Percentiles rank a stretch among this genome's conserved stretches.
These are phyloP conservation scores for Eustoma russellianum DNA, from an alignment of 257 asterid species.

Conservation along the genomic window DNA sequence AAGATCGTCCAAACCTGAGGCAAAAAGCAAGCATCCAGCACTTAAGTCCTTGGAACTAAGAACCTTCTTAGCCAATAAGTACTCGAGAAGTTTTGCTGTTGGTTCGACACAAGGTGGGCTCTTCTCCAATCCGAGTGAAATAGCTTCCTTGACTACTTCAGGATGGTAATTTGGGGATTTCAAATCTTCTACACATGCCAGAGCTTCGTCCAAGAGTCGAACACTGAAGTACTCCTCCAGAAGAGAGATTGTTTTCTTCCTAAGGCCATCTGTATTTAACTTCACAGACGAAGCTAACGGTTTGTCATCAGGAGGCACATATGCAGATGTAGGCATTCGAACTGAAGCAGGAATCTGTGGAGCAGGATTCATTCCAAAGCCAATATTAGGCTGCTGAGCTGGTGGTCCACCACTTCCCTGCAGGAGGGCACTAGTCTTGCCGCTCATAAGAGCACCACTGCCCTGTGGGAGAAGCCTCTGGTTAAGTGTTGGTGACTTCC, in stretches of 20 bases:
- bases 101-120: constrained; percentile 61
- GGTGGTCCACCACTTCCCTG: constrained; percentile 50
- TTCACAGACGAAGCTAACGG: constrained; percentile 28
- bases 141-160: constrained; percentile 72
- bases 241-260: constrained; percentile 49
- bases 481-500: constrained; percentile 50
- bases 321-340: constrained; percentile 13
- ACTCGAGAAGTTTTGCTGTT: constrained; percentile 42
- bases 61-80: constrained; percentile 50
- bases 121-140: constrained; percentile 62
- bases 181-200: constrained; percentile 72
- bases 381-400: constrained; percentile 27
- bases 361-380: constrained; percentile 24
- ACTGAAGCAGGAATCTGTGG: constrained; percentile 30
- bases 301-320: constrained; percentile 27
- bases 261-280: constrained; percentile 38
- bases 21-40: constrained; percentile 44
- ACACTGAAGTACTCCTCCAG: constrained; percentile 73
- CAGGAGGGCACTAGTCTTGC: constrained; percentile 65
- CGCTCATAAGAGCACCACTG: constrained; percentile 42
- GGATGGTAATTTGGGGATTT: constrained; percentile 68
- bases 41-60: constrained; percentile 31
- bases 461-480: constrained; percentile 64
- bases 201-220: constrained; percentile 64
- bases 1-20: constrained; percentile 58